Evolutionary conservation across 495 filamentous ascomycete species (phyloP).

Genomic region (Aspergillus panamensis): DNA sequence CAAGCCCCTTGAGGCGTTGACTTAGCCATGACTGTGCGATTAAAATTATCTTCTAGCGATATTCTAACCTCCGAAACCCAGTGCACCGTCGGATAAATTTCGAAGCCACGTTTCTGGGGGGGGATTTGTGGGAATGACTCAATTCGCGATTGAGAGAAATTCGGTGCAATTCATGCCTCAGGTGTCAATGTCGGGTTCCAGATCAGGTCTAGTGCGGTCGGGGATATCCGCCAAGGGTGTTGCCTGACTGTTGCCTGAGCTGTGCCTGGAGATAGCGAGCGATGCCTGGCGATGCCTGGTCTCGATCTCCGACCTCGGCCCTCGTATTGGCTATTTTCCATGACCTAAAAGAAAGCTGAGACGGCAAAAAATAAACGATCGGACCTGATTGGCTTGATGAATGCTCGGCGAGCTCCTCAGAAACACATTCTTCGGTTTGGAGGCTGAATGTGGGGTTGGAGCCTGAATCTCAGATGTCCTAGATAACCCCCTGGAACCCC

Average conservation of each 20-base stretch:
- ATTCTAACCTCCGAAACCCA: not conserved
- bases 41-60: too few species aligned
- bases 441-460: too few species aligned
- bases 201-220: not conserved
- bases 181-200: not conserved
- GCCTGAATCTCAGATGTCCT: too few species aligned
- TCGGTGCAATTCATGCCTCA: not conserved
- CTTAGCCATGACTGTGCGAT: not conserved
- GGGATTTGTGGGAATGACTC: too few species aligned
- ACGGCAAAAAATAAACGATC: too few species aligned
- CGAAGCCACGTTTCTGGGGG: too few species aligned
- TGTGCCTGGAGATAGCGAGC: not conserved
- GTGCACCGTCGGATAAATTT: not conserved
- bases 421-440: too few species aligned
- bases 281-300: not conserved
- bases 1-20: slow-evolving; percentile 1
- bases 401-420: too few species aligned
- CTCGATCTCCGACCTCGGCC: not conserved
- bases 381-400: too few species aligned
- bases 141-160: too few species aligned
- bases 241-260: not conserved
- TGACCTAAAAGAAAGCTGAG: too few species aligned
- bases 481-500: too few species aligned
- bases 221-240: not conserved
- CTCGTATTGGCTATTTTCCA: not conserved